These are phyloP conservation scores for Penicillium bialowiezense DNA, from an alignment of 495 filamentous ascomycete species.

Conservation along the genomic window DNA sequence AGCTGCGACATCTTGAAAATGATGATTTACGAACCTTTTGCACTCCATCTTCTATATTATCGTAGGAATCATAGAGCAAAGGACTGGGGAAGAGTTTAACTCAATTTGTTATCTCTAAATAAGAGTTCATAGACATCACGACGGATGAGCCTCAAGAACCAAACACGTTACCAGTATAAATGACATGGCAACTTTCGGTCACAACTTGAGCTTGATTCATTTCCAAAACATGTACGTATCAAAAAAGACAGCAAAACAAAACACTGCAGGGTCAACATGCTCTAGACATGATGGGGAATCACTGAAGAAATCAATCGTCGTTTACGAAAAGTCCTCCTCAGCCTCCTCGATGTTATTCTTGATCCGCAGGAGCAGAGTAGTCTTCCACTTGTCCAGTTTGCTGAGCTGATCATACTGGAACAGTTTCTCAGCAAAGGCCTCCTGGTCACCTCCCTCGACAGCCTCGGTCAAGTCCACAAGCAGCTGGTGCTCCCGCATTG, in stretches of 20 bases:
- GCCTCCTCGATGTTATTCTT: conserved; percentile 78
- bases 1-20: conserved; percentile 26
- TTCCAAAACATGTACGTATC: neutral
- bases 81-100: neutral
- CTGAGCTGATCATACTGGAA: conserved; percentile 86
- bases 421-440: conserved; percentile 78
- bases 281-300: conserved; percentile 26
- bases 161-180: neutral
- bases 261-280: conserved; percentile 8
- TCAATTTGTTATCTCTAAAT: neutral
- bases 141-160: neutral
- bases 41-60: neutral
- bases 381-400: conserved; percentile 95
- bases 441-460: conserved; percentile 70
- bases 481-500: conserved; percentile 74
- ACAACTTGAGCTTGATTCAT: conserved; percentile 3
- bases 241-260: conserved; percentile 5
- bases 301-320: conserved; percentile 11
- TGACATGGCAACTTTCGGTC: neutral
- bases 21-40: conserved; percentile 37
- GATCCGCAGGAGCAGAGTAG: conserved; percentile 73
- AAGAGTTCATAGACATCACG: neutral
- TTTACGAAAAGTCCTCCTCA: conserved; percentile 70
- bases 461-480: conserved; percentile 70
- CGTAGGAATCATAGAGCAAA: neutral